These are phyloP conservation scores for Termitomyces sp. DNA, from an alignment of 768 basidiomycete species.

Conservation along the genomic window DNA sequence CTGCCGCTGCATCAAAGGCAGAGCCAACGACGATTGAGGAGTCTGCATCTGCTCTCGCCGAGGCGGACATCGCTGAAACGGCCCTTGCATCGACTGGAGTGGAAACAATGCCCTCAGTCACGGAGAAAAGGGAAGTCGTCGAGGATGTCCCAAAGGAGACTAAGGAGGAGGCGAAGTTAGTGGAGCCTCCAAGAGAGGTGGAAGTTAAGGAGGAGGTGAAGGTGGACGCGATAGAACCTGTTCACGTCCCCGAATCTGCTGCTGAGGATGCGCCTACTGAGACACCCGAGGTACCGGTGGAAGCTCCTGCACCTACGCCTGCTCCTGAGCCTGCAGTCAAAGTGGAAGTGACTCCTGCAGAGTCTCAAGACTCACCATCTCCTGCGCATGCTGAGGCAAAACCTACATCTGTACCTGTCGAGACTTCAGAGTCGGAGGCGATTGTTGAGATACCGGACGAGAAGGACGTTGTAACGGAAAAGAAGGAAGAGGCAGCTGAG, in stretches of 20 bases:
- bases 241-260: not conserved
- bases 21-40: not conserved
- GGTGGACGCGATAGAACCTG: not conserved
- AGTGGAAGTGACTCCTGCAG: not conserved
- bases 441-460: not conserved
- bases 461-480: not conserved
- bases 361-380: not conserved
- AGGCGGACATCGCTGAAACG: slow-evolving; percentile 6
- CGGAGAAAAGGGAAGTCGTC: not conserved
- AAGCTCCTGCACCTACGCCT: not conserved
- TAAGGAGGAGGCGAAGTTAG: not conserved
- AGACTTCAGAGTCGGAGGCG: not conserved
- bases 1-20: not conserved
- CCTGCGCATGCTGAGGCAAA: not conserved
- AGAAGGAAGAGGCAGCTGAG: not conserved
- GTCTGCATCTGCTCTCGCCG: not conserved
- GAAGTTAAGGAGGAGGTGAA: not conserved
- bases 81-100: not conserved
- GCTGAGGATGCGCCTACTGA: not conserved
- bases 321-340: not conserved
- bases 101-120: not conserved
- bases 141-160: not conserved
- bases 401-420: not conserved
- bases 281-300: not conserved
- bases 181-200: not conserved